Evolutionary conservation across 192 early-diverging fungal genomes (phyloP), one percentile per base, ranked within the genome.

Genomic region (Diversispora epigaea): DNA sequence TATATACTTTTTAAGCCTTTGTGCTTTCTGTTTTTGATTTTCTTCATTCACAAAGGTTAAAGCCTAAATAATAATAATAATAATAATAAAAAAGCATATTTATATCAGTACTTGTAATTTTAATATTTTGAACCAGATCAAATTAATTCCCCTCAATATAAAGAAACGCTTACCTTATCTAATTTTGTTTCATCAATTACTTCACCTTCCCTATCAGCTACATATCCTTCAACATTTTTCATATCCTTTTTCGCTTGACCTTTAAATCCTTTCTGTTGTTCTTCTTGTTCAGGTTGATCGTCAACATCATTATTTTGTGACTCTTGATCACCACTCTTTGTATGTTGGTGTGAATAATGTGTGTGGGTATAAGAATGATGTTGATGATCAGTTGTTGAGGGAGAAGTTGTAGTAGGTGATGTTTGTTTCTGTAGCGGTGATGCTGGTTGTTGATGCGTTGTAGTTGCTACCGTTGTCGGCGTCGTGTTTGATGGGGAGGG

Each of bases 161-260:
- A 65, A 43, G 7, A 65, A 65, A 15, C 10, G 25, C 4, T 21
- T 81, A 86, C 86, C 84, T 88, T 82, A 54, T 83, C 84, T 19
- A 88, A 58, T 68, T 86, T 86, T 5, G 73, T 71, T 61, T 81
- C 66, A 77, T 86, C 86, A 49, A 88, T 79, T 41, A 70, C 84
- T 32, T 80, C 80, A 19, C 80, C 81, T 40, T 82, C 84, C 21
- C 64, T 50, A 25, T 85, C 85, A 49, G 84, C 80, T 45, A 80
- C 79, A 56, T 81, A 79, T 43, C 82, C 83, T 0, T 83, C 76
- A 56, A 88, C 85, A 63, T 83, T 80, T 76, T 84, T 77, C 86
- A 88, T 88, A 25, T 86, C 86, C 22, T 86, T 84, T 79, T 81
- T 84, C 43, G 86, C 86, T 69, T 84, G 80, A 15, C 79, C 86